These are phyloP conservation scores for Cnidoscolus chayamansa DNA, from an alignment of 441 rosid genomes.

Conservation along the genomic window DNA sequence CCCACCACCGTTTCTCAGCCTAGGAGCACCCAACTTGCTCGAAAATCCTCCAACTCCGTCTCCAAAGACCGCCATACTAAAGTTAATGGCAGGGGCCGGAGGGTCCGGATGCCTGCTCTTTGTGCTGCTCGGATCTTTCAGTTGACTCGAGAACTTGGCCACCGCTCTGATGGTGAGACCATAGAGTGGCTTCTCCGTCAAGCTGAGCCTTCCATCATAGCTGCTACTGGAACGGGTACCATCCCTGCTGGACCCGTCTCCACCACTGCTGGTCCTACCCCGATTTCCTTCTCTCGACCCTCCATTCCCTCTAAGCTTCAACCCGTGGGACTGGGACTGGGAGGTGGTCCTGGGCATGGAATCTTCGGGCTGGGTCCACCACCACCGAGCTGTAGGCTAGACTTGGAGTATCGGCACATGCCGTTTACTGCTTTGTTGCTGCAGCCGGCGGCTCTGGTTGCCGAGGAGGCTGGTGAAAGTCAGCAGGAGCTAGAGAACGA, in stretches of 20 bases:
- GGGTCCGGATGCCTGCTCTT: slow-evolving; percentile 63
- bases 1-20: slow-evolving; percentile 20
- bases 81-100: slow-evolving; percentile 65
- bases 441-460: slow-evolving; percentile 39
- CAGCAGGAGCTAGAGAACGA: slow-evolving; percentile 20
- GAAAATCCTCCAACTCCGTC: slow-evolving; percentile 24
- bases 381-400: slow-evolving; percentile 38
- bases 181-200: slow-evolving; percentile 68
- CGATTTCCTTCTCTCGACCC: slow-evolving; percentile 29
- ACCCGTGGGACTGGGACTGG: slow-evolving; percentile 7
- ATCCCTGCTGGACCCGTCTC: slow-evolving; percentile 44
- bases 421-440: slow-evolving; percentile 65
- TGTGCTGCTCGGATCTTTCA: slow-evolving; percentile 70
- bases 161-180: slow-evolving; percentile 70
- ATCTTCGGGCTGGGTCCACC: slow-evolving; percentile 31
- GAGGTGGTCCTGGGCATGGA: slow-evolving; percentile 24
- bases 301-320: slow-evolving; percentile 32
- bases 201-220: slow-evolving; percentile 60
- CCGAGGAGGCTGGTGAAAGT: slow-evolving; percentile 20
- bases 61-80: slow-evolving; percentile 68
- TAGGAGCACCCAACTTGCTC: slow-evolving; percentile 26
- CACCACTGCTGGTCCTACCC: slow-evolving; percentile 28
- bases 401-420: slow-evolving; percentile 56
- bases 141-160: slow-evolving; percentile 70
- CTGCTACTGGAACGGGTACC: slow-evolving; percentile 60